Evolutionary conservation across 169 alveolate genomes (phyloP), one percentile per base, ranked within the genome.

Genomic region (Babesia divergens): DNA sequence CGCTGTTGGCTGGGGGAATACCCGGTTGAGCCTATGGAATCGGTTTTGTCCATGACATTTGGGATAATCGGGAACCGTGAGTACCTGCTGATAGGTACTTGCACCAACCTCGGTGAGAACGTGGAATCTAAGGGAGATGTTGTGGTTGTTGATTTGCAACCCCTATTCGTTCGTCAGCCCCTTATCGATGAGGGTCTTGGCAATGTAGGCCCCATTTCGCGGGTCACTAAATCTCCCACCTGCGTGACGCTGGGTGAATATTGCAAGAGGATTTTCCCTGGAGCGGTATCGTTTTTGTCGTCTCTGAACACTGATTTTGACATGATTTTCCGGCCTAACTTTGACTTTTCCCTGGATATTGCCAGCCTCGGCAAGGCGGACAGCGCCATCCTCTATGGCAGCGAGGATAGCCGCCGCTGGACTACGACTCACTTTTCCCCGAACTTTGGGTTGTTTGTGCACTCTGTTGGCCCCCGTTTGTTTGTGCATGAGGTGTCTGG

Each of bases 121-220:
- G 70, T 79, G 9, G 87, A 79, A 18, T 59, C 79, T 31, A 79
- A 62, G 53, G 82, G 87, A 8, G 74, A 69, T 18, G 65, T 79
- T 9, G 31, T 50, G n/a, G 65, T 79, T 11, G 18, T 79, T 28
- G 75, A 67, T 54, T 43, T 66, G 47, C 62, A 55, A 52, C 62
- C 66, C 18, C 26, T 58, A 11, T 58, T 31, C 66, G 67, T 51
- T 6, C 38, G 44, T 6, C 67, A 66, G 54, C 65, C 58, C 5
- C 22, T 11, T 6, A 1, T 3, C 20, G 69, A 43, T 0, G 40
- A 24, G 3, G 47, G 5, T 1, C 34, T 16, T 7, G 58, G 38
- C 20, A 4, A 14, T 20, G 37, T 5, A 3, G 54, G 22, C 18
- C 26, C n/a, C 13, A 11, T 20, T 8, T 3, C 59, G 16, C 8